Evolutionary conservation across 768 basidiomycete species (phyloP).

Genomic region (Boletales sp.): DNA sequence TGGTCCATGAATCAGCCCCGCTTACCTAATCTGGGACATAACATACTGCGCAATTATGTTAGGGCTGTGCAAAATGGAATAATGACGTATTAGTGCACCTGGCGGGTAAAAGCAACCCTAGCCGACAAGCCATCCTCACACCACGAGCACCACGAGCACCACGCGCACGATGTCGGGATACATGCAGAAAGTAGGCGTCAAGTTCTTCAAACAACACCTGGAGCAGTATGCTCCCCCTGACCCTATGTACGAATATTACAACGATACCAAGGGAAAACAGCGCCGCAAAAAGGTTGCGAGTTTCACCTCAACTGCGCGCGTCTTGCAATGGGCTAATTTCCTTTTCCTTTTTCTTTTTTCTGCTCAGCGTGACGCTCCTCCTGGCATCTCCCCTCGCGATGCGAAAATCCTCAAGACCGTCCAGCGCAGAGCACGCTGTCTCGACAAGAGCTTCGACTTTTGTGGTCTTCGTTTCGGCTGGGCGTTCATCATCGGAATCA

Average conservation of each 20-base stretch:
- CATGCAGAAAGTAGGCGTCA: slow-evolving; percentile 47
- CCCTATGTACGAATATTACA: slow-evolving; percentile 58
- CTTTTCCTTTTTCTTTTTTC: not conserved
- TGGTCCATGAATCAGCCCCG: not conserved
- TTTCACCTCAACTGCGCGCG: slow-evolving; percentile 29
- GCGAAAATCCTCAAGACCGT: slow-evolving; percentile 70
- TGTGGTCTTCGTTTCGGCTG: slow-evolving; percentile 85
- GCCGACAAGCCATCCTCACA: not conserved
- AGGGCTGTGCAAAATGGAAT: no score
- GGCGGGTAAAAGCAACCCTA: not conserved
- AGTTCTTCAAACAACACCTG: slow-evolving; percentile 62
- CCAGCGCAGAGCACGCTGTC: slow-evolving; percentile 72
- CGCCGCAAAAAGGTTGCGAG: slow-evolving; percentile 30
- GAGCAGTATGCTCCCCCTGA: slow-evolving; percentile 67
- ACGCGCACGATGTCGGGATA: slow-evolving; percentile 21
- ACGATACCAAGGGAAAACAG: slow-evolving; percentile 26
- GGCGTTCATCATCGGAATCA: slow-evolving; percentile 75
- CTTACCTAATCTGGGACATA: not conserved
- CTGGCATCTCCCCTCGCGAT: slow-evolving; percentile 75
- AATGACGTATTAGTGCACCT: slow-evolving; percentile 13
- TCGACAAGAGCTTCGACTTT: slow-evolving; percentile 82
- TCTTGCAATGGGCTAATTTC: slow-evolving; percentile 23
- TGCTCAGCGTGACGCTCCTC: slow-evolving; percentile 61
- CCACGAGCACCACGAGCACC: not conserved
- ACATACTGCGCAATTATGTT: not conserved